Conservation (phyloP, 495 filamentous ascomycete genomes). For the Aspergillus diversus region DNA sequence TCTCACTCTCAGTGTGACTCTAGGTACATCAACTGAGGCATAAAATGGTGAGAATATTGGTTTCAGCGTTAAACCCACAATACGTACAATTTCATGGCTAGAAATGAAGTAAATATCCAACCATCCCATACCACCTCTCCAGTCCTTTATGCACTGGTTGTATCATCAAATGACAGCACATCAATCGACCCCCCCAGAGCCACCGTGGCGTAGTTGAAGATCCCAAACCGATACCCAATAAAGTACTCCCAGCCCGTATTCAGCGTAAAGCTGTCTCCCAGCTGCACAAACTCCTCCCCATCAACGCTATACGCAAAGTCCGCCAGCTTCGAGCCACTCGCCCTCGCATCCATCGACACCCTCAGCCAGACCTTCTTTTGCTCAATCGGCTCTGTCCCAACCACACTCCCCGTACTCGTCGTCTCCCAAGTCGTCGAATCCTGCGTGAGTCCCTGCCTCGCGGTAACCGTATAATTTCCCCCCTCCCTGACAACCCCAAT, state of each 20-base stretch:
- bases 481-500: slow-evolving; percentile 46
- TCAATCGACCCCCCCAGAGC: background rate
- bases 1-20: too few relatives aligned
- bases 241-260: background rate
- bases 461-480: background rate
- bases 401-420: background rate
- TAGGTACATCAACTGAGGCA: too few relatives aligned
- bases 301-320: background rate
- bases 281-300: background rate
- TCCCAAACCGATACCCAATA: background rate
- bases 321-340: background rate
- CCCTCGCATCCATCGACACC: background rate
- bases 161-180: background rate
- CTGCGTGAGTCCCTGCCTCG: background rate
- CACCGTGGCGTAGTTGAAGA: background rate
- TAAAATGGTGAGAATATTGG: too few relatives aligned
- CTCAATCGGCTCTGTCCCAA: background rate
- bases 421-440: too few relatives aligned
- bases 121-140: too few relatives aligned
- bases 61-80: too few relatives aligned
- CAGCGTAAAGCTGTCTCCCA: background rate
- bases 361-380: background rate
- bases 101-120: too few relatives aligned
- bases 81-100: too few relatives aligned
- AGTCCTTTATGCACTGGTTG: too few relatives aligned